Base-by-base conservation (phyloP, 345 rosid species). In the Populus tremula region DNA sequence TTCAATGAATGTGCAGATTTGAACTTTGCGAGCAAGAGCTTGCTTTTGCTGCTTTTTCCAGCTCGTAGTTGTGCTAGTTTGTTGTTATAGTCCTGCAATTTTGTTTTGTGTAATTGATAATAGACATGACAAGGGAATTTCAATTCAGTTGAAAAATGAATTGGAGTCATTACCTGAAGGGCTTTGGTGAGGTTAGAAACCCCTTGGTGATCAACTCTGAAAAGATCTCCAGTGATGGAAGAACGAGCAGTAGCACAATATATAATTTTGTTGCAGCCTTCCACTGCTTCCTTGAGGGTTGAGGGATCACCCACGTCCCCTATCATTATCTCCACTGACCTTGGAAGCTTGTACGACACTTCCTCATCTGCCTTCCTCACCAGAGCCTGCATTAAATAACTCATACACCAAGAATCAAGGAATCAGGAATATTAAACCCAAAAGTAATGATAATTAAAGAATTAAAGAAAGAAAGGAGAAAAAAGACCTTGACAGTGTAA, bases 201-300 rank as follows among this genome's bases (percentile, higher is more conserved):
- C 27, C 99, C 97, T 73, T 84, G 91, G 43, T 95, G 86, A 84
- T 95, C 99, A 83, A 95, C 99, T 69, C 99, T 86, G 79, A 76
- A 79, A 77, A 95, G 98, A 81, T 95, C 96, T 5, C 87, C 98
- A 20, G 99, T 93, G 76, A 93, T 90, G 70, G 93, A 41, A 69
- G 98, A 93, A 59, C 96, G 97, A 78, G 99, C 98, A 35, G 99
- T 91, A 77, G 99, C 99, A 70, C 99, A 95, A 66, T 90, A 93
- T 47, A 95, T 93, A 79, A 95, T 86, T 83, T 95, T 95, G 79
- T 82, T 93, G 89, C 98, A 95, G 80, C 97, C 90, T 69, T 93
- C 92, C 0, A 95, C 89, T 4, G 99, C 97, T 54, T 85, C 81
- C 77, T 73, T 86, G 61, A 93, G 89, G 68, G 92, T 85, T 25